Evolutionary conservation across 768 basidiomycete genomes (phyloP).

Genomic region (Podaxis carcinomalis): DNA sequence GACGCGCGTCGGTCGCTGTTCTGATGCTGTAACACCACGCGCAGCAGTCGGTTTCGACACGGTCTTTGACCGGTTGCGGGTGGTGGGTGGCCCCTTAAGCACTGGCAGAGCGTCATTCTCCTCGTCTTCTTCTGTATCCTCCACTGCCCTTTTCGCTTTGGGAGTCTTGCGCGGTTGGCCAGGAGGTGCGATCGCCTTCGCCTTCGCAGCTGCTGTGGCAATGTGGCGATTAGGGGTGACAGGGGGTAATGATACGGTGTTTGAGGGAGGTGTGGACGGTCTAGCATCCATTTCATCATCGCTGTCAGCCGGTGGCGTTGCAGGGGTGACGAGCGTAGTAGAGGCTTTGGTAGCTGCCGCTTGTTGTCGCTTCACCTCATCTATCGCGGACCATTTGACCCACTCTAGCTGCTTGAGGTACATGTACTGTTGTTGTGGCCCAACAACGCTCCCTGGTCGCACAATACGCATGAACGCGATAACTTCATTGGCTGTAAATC

Average conservation of each 20-base stretch:
- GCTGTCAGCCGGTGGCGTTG: constrained; percentile 75
- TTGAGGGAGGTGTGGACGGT: constrained; percentile 37
- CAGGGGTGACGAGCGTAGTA: constrained; percentile 57
- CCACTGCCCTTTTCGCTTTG: constrained; percentile 65
- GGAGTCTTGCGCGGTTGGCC: constrained; percentile 90
- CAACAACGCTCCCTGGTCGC: constrained; percentile 90
- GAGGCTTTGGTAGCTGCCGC: constrained; percentile 31
- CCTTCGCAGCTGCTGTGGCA: constrained; percentile 63
- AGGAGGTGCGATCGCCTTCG: constrained; percentile 68
- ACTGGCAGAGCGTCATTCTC: constrained; percentile 62
- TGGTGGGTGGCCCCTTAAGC: constrained; percentile 45
- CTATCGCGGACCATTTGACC: constrained; percentile 88
- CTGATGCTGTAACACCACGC: constrained; percentile 56
- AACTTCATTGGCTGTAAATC: constrained; percentile 92
- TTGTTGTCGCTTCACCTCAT: constrained; percentile 62
- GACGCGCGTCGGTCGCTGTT: constrained; percentile 70
- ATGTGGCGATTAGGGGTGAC: constrained; percentile 81
- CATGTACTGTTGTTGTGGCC: constrained; percentile 92
- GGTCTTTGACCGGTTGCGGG: constrained; percentile 32
- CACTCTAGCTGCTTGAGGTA: constrained; percentile 93
- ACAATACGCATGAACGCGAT: constrained; percentile 99
- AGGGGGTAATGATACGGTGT: constrained; percentile 47
- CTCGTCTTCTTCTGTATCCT: constrained; percentile 60
- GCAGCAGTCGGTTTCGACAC: constrained; percentile 26
- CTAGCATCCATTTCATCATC: constrained; percentile 55